Evolutionary conservation across 2,329 filamentous ascomycete genomes (phyloP), one percentile per base, ranked within the genome.

Genomic region (Graphium sp.): DNA sequence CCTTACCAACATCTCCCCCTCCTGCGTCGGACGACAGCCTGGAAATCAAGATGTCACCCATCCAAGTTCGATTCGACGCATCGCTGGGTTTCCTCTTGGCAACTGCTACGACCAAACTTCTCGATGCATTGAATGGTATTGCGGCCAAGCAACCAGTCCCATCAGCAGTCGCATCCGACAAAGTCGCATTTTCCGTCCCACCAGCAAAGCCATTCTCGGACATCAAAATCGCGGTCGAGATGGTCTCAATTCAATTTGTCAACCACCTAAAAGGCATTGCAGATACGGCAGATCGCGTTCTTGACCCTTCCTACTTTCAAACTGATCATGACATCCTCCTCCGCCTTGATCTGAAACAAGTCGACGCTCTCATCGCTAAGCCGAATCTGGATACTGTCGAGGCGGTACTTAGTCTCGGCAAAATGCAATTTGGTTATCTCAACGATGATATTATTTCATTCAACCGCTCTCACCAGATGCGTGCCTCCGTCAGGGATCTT

Each of bases 381-480:
- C 19, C 11, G 6, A n/a, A n/a, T n/a, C n/a, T n/a, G n/a, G n/a
- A n/a, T n/a, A n/a, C n/a, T n/a, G n/a, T 18, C 15, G 38, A 55
- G 25, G 45, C 50, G 39, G 11, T 27, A 35, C 12, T 43, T 39
- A 20, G 36, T 39, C 10, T 30, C 43, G 22, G 55, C 42, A 5
- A 57, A 46, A 22, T 78, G 39, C 56, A 55, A 0, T 70, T 78
- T 38, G 71, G 72, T 2, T 76, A 77, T 41, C 57, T 60, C 2
- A 56, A 66, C 34, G 68, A 67, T 22, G 63, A 72, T 31, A 74
- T 78, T 20, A 35, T 78, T 20, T 74, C 66, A 2, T 77, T 78
- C 35, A 64, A 74, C 37, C 57, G 60, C 22, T 57, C 55, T 12
- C 51, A 60, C 20, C 63, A 67, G 26, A 63, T 74, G 60, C 62